A percentile compares a stretch with the other conserved stretches of the same genome.
These are phyloP conservation scores for Entomortierella chlamydospora DNA, from an alignment of 192 early-diverging fungal genomes.

Conservation along the genomic window DNA sequence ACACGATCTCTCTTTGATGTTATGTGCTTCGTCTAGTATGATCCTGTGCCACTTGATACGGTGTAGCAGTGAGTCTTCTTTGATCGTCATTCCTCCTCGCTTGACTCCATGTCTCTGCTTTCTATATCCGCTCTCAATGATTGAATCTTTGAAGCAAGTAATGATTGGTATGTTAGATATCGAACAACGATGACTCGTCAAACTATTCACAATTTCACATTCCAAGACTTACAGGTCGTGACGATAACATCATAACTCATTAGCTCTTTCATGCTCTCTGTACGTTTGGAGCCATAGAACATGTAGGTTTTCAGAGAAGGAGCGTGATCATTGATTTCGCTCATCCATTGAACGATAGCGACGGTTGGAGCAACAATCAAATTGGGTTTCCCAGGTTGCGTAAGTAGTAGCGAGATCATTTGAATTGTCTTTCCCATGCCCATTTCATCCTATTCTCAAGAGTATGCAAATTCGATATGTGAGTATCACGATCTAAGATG, in stretches of 20 bases:
- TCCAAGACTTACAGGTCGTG: constrained; percentile 67
- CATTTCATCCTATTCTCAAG: constrained; percentile 79
- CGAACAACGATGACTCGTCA: not conserved
- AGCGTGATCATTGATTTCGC: constrained; percentile 79
- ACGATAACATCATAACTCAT: constrained; percentile 80
- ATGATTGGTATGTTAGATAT: not conserved
- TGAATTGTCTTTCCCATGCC: constrained; percentile 97
- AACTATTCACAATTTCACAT: no score
- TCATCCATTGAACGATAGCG: constrained; percentile 89
- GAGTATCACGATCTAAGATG: not conserved
- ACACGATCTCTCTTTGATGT: constrained; percentile 88
- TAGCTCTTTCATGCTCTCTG: constrained; percentile 65
- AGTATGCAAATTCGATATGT: no score
- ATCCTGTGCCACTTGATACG: constrained; percentile 84
- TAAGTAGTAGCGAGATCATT: constrained; percentile 83
- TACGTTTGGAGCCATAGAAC: constrained; percentile 80
- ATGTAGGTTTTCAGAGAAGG: constrained; percentile 72
- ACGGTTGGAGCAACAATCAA: constrained; percentile 90
- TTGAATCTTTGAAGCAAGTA: constrained; percentile 65
- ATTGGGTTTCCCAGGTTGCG: constrained; percentile 75
- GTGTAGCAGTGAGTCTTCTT: constrained; percentile 78
- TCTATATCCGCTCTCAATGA: constrained; percentile 79
- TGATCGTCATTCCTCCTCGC: constrained; percentile 67
- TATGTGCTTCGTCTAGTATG: constrained; percentile 89
- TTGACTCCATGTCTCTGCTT: constrained; percentile 80